phyloP scores from a whole-genome alignment of 768 basidiomycete species.

The Inosperma sp. region DNA sequence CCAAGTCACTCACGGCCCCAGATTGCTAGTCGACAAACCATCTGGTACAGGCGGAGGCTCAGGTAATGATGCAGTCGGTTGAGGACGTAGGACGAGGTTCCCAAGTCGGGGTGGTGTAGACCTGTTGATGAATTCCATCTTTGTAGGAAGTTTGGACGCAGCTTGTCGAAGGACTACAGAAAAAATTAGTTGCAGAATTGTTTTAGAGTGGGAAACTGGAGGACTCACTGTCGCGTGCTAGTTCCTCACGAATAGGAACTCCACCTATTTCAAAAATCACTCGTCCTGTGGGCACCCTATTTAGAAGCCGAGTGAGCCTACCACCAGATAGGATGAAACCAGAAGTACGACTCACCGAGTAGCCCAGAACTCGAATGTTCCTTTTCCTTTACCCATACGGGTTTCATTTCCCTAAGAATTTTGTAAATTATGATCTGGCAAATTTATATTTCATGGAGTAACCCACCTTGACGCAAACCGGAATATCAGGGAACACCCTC shows the following conservation, averaged over 20 bases:
- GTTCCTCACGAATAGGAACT: slow-evolving; percentile 80
- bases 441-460: no score
- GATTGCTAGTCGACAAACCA: not conserved
- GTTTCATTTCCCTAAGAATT: slow-evolving; percentile 99
- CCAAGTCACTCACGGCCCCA: not conserved
- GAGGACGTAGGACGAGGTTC: slow-evolving; percentile 51
- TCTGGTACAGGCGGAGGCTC: not conserved
- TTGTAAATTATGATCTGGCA: no score
- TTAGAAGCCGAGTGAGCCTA: not conserved
- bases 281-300: slow-evolving; percentile 78
- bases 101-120: slow-evolving; percentile 70
- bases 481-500: slow-evolving; percentile 93
- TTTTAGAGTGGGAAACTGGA: not conserved
- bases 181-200: not conserved
- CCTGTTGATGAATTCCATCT: slow-evolving; percentile 79
- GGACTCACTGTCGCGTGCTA: slow-evolving; percentile 80
- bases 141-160: slow-evolving; percentile 80
- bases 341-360: slow-evolving; percentile 56
- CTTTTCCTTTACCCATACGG: slow-evolving; percentile 99
- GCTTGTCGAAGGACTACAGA: slow-evolving; percentile 82
- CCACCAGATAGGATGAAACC: no score
- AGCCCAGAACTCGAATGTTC: slow-evolving; percentile 96
- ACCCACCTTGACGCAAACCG: slow-evolving; percentile 91
- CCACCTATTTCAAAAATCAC: slow-evolving; percentile 96
- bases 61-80: slow-evolving; percentile 5